Conservation (phyloP, 139 green algal species). For the Chlorella sp. region DNA sequence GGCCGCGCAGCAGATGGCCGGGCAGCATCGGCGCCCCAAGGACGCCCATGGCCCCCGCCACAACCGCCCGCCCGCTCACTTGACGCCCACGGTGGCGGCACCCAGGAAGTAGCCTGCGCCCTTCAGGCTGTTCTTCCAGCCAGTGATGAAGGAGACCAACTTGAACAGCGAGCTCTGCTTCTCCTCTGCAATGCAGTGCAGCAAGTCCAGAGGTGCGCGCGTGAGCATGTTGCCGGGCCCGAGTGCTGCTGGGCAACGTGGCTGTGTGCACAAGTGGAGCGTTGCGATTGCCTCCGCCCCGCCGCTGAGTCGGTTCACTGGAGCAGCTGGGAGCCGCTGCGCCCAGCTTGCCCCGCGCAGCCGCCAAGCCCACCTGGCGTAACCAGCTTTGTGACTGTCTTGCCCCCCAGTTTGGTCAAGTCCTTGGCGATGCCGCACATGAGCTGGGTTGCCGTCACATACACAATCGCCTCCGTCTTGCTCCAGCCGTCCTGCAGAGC, state of each 20-base stretch:
- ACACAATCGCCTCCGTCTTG: slow-evolving; percentile 66
- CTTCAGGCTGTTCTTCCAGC: slow-evolving; percentile 87
- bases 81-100: slow-evolving; percentile 67
- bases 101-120: slow-evolving; percentile 89
- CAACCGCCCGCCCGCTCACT: slow-evolving; percentile 6
- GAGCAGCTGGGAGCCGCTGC: neutral
- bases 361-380: slow-evolving; percentile 66
- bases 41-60: neutral
- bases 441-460: slow-evolving; percentile 74
- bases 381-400: slow-evolving; percentile 87
- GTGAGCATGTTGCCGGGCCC: too few species aligned
- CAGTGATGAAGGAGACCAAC: slow-evolving; percentile 86
- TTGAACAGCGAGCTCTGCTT: slow-evolving; percentile 74
- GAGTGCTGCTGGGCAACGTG: too few species aligned
- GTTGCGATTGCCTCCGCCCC: too few species aligned
- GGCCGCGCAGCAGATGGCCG: too few species aligned
- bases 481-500: slow-evolving; percentile 13
- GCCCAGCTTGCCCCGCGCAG: neutral
- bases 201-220: too few species aligned
- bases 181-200: slow-evolving; percentile 19
- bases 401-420: slow-evolving; percentile 89
- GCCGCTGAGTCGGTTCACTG: neutral
- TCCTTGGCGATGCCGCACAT: slow-evolving; percentile 88
- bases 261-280: too few species aligned
- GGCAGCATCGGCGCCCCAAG: too few species aligned